Evolutionary conservation across 2,329 filamentous ascomycete species (phyloP), one percentile per base, ranked within the genome.

Genomic region (Trichoderma koningii): DNA sequence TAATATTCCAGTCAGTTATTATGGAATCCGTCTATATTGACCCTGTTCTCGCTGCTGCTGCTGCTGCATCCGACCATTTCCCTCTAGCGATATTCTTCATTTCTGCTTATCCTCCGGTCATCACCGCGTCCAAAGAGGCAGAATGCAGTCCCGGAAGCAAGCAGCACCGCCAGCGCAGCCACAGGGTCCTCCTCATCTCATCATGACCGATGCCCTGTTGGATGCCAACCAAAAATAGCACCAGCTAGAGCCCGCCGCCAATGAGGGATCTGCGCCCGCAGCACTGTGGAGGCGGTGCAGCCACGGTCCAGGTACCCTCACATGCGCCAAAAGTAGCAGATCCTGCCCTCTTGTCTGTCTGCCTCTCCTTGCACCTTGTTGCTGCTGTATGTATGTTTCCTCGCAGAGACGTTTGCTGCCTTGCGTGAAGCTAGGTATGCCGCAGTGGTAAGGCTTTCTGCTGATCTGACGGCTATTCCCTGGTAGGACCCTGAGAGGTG

Each of bases 241-340:
- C 28, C 56, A 55, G 41, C 23, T 44, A 51, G 44, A 26, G 42
- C 7, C 7, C 0, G 5, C 14, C 19, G 28, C 60, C 60, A 63
- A 63, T 63, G 38, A 55, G n/a, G n/a, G n/a, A n/a, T 34, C n/a
- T 19, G 34, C 50, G 50, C 34, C 64, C 30, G 26, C 50, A 30
- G 7, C 47, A 62, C 50, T 55, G 56, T 61, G 64, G 64, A 65
- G 64, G 64, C 64, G 55, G 64, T 56, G 64, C 64, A 60, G 53
- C 62, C 62, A 50, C 28, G 12, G 30, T 56, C 34, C 34, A 38
- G 34, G 34, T 38, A 38, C 34, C 34, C 34, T 38, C 34, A 38
- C 34, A 38, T 38, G 34, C 34, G 30, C 45, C 42, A 52, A 62
- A 62, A 34, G 26, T 14, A 38, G 26, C 12, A 14, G 34, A 38